Conservation (phyloP, 2,329 filamentous ascomycete genomes). For the Trichoderma arundinaceum region DNA sequence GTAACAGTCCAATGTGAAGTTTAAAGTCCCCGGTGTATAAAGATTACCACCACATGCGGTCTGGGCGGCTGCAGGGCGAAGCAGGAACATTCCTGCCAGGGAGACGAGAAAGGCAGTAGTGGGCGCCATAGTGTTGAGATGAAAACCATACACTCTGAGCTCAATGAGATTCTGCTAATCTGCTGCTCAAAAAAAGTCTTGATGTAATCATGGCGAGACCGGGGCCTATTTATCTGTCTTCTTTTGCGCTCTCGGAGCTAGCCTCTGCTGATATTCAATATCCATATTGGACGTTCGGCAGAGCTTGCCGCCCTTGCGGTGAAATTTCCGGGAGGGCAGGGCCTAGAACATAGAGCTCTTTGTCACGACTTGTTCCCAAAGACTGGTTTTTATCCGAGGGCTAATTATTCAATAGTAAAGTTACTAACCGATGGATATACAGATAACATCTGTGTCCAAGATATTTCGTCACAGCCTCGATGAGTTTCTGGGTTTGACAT, state of each 20-base stretch:
- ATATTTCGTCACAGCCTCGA: neutral
- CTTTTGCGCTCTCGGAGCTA: neutral
- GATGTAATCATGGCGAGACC: neutral
- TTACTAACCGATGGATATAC: slow-evolving; percentile 3
- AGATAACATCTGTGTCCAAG: neutral
- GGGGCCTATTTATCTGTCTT: slow-evolving; percentile 1
- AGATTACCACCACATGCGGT: slow-evolving; percentile 29
- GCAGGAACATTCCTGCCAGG: slow-evolving; percentile 18
- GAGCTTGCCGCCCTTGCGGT: neutral
- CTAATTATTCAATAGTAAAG: neutral
- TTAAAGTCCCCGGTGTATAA: slow-evolving; percentile 27
- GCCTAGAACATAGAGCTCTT: neutral
- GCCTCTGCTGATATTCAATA: neutral
- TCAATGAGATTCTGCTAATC: neutral
- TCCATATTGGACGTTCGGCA: neutral
- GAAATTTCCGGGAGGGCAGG: slow-evolving; percentile 9
- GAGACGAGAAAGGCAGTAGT: neutral
- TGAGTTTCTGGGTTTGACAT: neutral
- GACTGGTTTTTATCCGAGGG: slow-evolving; percentile 13
- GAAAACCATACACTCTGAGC: neutral
- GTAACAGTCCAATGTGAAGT: slow-evolving; percentile 29
- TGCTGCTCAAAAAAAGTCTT: neutral
- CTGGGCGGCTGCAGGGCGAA: slow-evolving; percentile 23
- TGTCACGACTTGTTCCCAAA: neutral
- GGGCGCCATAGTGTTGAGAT: slow-evolving; percentile 13